Percentiles rank a stretch among this genome's conserved stretches.
These are phyloP conservation scores for Entomortierella chlamydospora DNA, from an alignment of 192 early-diverging fungal genomes.

Conservation along the genomic window DNA sequence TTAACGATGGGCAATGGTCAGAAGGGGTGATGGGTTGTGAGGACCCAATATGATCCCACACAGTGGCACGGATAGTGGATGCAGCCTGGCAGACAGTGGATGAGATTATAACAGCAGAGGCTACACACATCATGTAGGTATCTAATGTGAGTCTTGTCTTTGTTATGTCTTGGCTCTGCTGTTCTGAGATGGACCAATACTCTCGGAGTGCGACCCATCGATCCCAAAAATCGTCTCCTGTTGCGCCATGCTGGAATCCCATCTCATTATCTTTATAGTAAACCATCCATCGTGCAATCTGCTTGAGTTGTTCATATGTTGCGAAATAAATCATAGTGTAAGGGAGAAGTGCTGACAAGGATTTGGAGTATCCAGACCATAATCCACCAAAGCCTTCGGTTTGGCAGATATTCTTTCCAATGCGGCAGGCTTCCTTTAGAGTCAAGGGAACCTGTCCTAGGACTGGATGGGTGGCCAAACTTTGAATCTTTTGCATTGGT, in stretches of 20 bases:
- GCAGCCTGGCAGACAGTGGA: constrained; percentile 32
- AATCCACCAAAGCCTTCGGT: constrained; percentile 15
- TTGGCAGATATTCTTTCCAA: constrained; percentile 23
- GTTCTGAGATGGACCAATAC: constrained; percentile 9
- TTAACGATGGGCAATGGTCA: background rate
- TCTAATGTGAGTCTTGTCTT: constrained; percentile 8
- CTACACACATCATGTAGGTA: constrained; percentile 38
- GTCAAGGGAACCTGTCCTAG: constrained; percentile 20
- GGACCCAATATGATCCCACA: background rate
- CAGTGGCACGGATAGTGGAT: background rate
- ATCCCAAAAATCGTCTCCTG: background rate
- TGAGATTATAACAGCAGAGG: constrained; percentile 31
- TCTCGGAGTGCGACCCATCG: background rate
- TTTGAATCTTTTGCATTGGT: constrained; percentile 44
- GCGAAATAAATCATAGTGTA: constrained; percentile 49
- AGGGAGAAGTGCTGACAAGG: constrained; percentile 20
- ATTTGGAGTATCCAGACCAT: constrained; percentile 37
- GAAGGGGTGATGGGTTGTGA: background rate
- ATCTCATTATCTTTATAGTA: background rate
- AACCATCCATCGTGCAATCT: constrained; percentile 18
- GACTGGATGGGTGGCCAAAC: constrained; percentile 17
- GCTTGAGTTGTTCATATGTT: constrained; percentile 40
- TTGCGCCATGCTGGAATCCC: background rate
- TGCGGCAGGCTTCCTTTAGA: constrained; percentile 12
- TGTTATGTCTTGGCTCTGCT: background rate